Percentiles rank a stretch among this genome's conserved stretches.
Conservation (phyloP, 352 stramenopile genomes). For the Phytophthora podocarpi region DNA sequence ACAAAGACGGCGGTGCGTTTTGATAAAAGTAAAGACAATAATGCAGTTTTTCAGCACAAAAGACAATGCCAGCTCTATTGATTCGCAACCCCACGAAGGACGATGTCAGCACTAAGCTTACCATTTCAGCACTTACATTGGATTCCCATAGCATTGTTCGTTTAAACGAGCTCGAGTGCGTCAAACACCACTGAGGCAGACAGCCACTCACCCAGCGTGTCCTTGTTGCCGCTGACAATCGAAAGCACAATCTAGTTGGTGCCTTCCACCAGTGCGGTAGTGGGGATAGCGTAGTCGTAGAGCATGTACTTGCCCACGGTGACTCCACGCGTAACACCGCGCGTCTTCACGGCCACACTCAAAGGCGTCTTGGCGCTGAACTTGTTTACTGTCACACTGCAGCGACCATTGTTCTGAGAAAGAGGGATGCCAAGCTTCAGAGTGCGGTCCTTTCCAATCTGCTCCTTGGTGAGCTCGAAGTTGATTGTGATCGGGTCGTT, state of each 20-base stretch:
- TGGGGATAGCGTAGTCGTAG: slow-evolving; percentile 54
- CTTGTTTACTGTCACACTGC: slow-evolving; percentile 46
- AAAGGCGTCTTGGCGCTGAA: slow-evolving; percentile 39
- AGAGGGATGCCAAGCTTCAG: slow-evolving; percentile 54
- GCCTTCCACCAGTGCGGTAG: slow-evolving; percentile 36
- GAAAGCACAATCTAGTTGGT: slow-evolving; percentile 41
- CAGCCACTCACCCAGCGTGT: slow-evolving; percentile 45
- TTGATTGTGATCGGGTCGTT: slow-evolving; percentile 54
- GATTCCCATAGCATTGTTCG: no score
- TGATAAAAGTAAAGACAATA: no score
- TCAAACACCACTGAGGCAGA: slow-evolving; percentile 56
- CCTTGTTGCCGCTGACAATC: slow-evolving; percentile 52
- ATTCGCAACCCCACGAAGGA: no score
- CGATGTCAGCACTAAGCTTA: no score
- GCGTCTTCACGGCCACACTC: slow-evolving; percentile 44
- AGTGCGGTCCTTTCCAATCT: slow-evolving; percentile 32
- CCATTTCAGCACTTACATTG: no score
- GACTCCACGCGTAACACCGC: slow-evolving; percentile 52
- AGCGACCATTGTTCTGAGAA: slow-evolving; percentile 46
- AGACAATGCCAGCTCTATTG: no score
- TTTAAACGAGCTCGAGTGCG: slow-evolving; percentile 48
- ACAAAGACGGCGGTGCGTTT: no score
- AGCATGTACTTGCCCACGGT: slow-evolving; percentile 54
- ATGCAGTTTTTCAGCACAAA: no score
- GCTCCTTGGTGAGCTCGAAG: slow-evolving; percentile 39